Base-by-base conservation (phyloP, 2,329 filamentous ascomycete genomes). In the Penicillium sp. region DNA sequence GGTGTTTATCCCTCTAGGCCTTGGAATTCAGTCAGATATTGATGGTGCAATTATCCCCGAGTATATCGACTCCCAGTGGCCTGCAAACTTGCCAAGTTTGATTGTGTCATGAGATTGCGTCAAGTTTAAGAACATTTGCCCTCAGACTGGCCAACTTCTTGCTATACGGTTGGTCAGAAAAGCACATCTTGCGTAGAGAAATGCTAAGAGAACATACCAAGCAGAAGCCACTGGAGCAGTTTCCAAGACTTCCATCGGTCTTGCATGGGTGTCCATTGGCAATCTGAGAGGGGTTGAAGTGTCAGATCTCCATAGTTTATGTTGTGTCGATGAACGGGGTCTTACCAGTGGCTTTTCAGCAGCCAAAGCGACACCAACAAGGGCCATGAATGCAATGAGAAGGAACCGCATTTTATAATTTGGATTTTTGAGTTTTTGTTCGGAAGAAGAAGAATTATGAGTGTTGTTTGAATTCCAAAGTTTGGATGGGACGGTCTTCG, bases 221-320 rank as follows among this genome's bases (percentile, higher is more conserved):
- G 5, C 51, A 54, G 32, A 49, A 54, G 1, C 40, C 40, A 16
- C 51, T 54, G 3, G 40, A 32, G 31, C 51, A 54, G 31, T 49
- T 45, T 21, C 51, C 51, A 4, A 27, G 21, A 34, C 46, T 54
- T n/a, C 51, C 51, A 27, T 54, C 51, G 5, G 31, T n/a, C 13
- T 36, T 54, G 40, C 51, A 54, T 5, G 39, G 39, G 16, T n/a
- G n/a, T 13, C 46, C 40, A n/a, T 7, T 8, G 2, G 7, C 16
- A 40, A 54, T 49, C 51, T 54, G 7, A 24, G 3, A 32, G 14
- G 1, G 7, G 49, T 39, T 44, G 40, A 31, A 2, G 8, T 8
- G 21, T 27, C 24, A 27, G 24, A 27, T 18, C 24, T 27, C 24
- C 6, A 2, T 3, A 2, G 11, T 24, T 9, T 16, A 29, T 39